Evolutionary conservation across 2,329 filamentous ascomycete species (phyloP), one percentile per base, ranked within the genome.

Genomic region (Orbilia brochopaga): DNA sequence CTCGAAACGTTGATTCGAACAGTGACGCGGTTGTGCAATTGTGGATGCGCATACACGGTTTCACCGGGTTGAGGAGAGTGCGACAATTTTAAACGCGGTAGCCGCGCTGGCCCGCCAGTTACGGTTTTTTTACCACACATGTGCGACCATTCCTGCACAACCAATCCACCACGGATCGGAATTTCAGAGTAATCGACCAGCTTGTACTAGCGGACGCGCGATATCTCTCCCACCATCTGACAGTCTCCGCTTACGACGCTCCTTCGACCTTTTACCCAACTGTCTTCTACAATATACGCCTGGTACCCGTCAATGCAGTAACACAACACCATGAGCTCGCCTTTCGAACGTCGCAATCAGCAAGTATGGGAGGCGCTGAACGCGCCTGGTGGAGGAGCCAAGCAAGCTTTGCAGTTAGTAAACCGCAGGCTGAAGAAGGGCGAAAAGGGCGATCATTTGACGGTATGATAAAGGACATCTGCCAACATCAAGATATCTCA

Each of bases 361-460:
- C 73, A 75, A 40, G 73, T 78, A 54, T 76, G 75, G 64, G 77
- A 78, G 53, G 75, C 76, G 17, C 62, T 78, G 52, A 76, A 78
- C 35, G 56, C 65, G 13, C 67, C 67, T 15, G 67, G 67, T n/a
- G 55, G 52, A 48, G 74, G 74, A 40, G 64, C 75, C 44, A 77
- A 77, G 57, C 76, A 77, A 53, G 77, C 77, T 17, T 64, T 78
- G 21, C 76, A 78, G 50, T 73, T 77, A 35, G 76, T 75, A 53
- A 74, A 76, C 37, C 75, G 74, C 17, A 70, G 76, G 37, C 42
- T 76, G 56, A 77, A 77, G 66, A 77, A 77, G 48, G 77, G 77
- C 54, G 77, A 78, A 69, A 77, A 76, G 50, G 73, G 74, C 2
- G 77, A 78, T 50, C 76, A 75, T 64, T 65, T 78, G 53, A 63